Evolutionary conservation across 2,329 filamentous ascomycete genomes (phyloP).

Genomic region (Epicoccum sorghinum): DNA sequence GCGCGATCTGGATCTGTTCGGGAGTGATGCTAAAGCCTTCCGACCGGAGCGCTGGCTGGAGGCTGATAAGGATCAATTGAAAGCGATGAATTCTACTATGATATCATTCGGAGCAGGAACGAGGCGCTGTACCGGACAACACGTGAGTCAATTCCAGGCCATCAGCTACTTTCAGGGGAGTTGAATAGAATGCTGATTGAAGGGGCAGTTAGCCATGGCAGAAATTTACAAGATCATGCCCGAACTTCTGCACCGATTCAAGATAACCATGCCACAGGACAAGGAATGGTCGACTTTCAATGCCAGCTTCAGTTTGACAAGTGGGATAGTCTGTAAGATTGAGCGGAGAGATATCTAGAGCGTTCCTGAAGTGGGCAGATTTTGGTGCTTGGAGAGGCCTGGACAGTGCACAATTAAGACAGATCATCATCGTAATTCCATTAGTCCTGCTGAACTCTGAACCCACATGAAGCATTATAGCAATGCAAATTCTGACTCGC

Average conservation of each 20-base stretch:
- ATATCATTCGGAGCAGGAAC: slow-evolving; percentile 49
- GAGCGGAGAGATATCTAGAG: not conserved
- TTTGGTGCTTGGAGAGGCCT: too few relatives aligned
- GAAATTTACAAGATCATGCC: slow-evolving; percentile 35
- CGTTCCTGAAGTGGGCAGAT: not conserved
- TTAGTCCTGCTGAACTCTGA: too few relatives aligned
- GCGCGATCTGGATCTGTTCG: slow-evolving; percentile 49
- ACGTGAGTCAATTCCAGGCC: slow-evolving; percentile 18
- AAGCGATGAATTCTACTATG: slow-evolving; percentile 33
- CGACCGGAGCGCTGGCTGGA: slow-evolving; percentile 56
- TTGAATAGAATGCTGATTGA: not conserved
- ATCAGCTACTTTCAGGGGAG: too few relatives aligned
- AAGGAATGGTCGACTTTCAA: slow-evolving; percentile 28
- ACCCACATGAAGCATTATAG: too few relatives aligned
- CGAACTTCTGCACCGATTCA: slow-evolving; percentile 27
- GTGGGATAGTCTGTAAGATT: slow-evolving; percentile 9
- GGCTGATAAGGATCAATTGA: slow-evolving; percentile 16
- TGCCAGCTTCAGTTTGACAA: slow-evolving; percentile 23
- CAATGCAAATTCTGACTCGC: too few relatives aligned
- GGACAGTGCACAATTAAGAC: too few relatives aligned
- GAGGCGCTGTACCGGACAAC: slow-evolving; percentile 43
- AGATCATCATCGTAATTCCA: too few relatives aligned
- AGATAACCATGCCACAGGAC: slow-evolving; percentile 28
- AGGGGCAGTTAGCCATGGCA: slow-evolving; percentile 12
- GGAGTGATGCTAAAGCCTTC: slow-evolving; percentile 48